phyloP scores from a whole-genome alignment of 2,329 filamentous ascomycete genomes.

The Exophiala viscosa region DNA sequence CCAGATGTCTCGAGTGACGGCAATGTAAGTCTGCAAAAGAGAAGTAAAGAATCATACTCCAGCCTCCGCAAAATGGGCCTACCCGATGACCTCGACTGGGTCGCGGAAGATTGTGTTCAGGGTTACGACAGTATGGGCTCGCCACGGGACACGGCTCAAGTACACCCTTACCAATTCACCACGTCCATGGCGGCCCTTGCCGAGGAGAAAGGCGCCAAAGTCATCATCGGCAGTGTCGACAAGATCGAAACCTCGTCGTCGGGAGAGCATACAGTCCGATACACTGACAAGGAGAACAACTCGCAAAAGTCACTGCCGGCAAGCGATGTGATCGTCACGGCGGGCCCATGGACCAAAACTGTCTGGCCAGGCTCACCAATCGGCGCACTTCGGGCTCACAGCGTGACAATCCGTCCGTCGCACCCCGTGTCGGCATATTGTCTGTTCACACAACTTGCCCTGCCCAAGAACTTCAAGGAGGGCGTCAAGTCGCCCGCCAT shows the following conservation, averaged over 20 bases:
- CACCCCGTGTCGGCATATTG: slow-evolving; percentile 49
- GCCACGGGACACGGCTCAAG: slow-evolving; percentile 78
- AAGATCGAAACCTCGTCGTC: slow-evolving; percentile 45
- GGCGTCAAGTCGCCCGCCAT: slow-evolving; percentile 52
- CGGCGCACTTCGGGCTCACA: slow-evolving; percentile 58
- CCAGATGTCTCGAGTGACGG: slow-evolving; percentile 21
- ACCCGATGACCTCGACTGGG: slow-evolving; percentile 79
- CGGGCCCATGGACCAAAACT: slow-evolving; percentile 59
- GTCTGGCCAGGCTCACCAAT: slow-evolving; percentile 57
- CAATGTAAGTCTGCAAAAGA: slow-evolving; percentile 54
- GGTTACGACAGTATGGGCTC: slow-evolving; percentile 82
- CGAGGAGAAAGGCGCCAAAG: slow-evolving; percentile 61
- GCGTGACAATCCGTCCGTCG: slow-evolving; percentile 57
- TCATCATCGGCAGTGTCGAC: slow-evolving; percentile 67
- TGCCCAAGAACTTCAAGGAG: slow-evolving; percentile 62
- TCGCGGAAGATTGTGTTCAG: slow-evolving; percentile 63
- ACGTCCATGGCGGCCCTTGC: slow-evolving; percentile 76
- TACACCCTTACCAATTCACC: slow-evolving; percentile 89
- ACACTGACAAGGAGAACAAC: slow-evolving; percentile 51
- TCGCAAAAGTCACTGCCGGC: slow-evolving; percentile 51
- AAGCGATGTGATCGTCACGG: slow-evolving; percentile 58
- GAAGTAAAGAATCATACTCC: slow-evolving; percentile 49
- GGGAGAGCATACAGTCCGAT: slow-evolving; percentile 51
- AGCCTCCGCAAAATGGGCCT: slow-evolving; percentile 58
- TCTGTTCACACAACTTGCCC: slow-evolving; percentile 75